Percentiles rank a stretch among this genome's conserved stretches.
Conservation (phyloP, 192 early-diverging fungal species). For the Piromyces finnis region DNA sequence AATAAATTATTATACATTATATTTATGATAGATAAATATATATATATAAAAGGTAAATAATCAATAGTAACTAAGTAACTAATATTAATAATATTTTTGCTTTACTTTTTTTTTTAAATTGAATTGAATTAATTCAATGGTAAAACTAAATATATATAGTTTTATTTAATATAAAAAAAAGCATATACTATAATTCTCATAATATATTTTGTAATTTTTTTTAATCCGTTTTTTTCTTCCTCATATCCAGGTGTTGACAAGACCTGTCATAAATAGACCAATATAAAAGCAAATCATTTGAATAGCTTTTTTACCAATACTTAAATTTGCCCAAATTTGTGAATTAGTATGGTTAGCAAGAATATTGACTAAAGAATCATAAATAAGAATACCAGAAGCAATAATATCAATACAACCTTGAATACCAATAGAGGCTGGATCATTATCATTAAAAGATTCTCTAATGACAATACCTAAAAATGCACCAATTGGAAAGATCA, state of each 20-base stretch:
- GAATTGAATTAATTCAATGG: no score
- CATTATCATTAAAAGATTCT: slow-evolving; percentile 31
- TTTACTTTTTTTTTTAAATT: no score
- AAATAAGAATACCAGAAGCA: slow-evolving; percentile 66
- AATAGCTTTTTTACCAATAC: neutral
- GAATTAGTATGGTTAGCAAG: neutral
- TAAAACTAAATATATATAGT: no score
- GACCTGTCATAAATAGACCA: slow-evolving; percentile 58
- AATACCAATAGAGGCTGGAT: slow-evolving; percentile 27
- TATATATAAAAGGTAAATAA: no score
- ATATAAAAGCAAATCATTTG: slow-evolving; percentile 20
- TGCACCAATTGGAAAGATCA: slow-evolving; percentile 70
- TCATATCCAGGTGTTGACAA: slow-evolving; percentile 61
- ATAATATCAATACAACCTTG: slow-evolving; percentile 64
- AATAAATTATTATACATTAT: no score
- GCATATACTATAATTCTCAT: no score
- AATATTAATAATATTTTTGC: no score
- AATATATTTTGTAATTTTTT: no score
- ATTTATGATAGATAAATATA: no score
- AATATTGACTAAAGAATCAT: slow-evolving; percentile 55
- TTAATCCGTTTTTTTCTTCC: neutral
- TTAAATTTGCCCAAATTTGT: neutral
- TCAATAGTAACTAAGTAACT: no score
- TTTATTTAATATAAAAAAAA: no score
- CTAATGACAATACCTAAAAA: slow-evolving; percentile 57